Base-by-base conservation (phyloP, 805 yeast genomes). In the Cyberlindnera galapagoensis region DNA sequence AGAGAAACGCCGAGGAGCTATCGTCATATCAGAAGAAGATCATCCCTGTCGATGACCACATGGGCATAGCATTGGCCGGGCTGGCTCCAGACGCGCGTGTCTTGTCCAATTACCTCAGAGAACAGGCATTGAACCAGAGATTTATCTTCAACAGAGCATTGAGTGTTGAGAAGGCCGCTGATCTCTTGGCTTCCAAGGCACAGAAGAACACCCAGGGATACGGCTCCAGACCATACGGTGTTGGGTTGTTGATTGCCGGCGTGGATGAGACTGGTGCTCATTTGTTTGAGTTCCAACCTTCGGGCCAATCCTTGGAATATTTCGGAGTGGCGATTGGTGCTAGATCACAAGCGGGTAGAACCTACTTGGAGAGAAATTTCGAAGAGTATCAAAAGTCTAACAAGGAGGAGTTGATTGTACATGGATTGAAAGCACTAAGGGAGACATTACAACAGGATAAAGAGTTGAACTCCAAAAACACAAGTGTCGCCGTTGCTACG, bases 11-110 rank as follows among this genome's bases (percentile, higher is more conserved):
- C 6, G 99, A 92, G 59, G 97, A 92, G 57, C 69, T 92, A 43
- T 97, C 98, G 17, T 86, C 97, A 24, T 92, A 88, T 60, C 99
- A 92, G 57, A 85, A 84, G 69, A 92, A 92, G 57, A 71, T 92
- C 49, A 80, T 90, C 56, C 80, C 83, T 55, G 79, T 94, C 36
- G 99, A 92, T 57, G 81, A 80, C 40, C 97, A 92, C 57, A 62
- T 92, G 71, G 99, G 97, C 21, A 71, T 92, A 43, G 96, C 96
- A 1, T 69, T 92, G 35, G 96, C 99, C 2, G 99, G 99, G 8
- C 74, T 92, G 51, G 97, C 97, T 1, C 97, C 99, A 12, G 99
- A 92, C 56, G 98, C 97, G 16, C 72, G 99, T 46, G 94, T 92
- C 23, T 69, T 92, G 47, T 79, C 94, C 30, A 92, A 86, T 55